phyloP scores from a whole-genome alignment of 257 asterid genomes.

The Nicotiana paniculata region DNA sequence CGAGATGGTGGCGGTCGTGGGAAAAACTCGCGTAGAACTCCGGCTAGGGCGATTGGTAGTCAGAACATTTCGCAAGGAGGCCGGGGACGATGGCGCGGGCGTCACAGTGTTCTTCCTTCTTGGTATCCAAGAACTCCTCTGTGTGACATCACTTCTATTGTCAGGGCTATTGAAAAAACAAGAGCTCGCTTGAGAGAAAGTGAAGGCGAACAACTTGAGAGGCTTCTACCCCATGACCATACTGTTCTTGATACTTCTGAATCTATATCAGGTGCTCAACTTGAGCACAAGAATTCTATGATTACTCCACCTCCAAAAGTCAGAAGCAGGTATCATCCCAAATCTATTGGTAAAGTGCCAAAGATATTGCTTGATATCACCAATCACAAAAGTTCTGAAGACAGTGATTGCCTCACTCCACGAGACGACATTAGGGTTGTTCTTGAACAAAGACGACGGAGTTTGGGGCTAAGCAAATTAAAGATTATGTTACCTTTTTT shows the following conservation, averaged over 20 bases:
- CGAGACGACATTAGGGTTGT: too few relatives aligned
- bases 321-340: conserved; percentile 23
- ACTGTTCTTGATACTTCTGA: conserved; percentile 32
- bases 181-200: conserved; percentile 43
- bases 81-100: conserved; percentile 26
- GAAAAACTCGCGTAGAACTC: too few relatives aligned
- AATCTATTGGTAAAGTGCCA: conserved; percentile 53
- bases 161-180: conserved; percentile 62
- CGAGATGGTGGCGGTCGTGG: too few relatives aligned
- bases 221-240: conserved; percentile 41
- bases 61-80: too few relatives aligned
- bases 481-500: too few relatives aligned
- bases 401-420: conserved; percentile 33
- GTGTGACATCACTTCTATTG: conserved; percentile 48
- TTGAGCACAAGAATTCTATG: conserved; percentile 39
- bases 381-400: conserved; percentile 27
- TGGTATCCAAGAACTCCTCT: conserved; percentile 76
- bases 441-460: too few relatives aligned
- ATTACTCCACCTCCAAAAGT: conserved; percentile 38
- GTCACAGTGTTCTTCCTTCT: conserved; percentile 37
- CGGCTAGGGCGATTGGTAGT: too few relatives aligned
- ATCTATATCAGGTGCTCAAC: conserved; percentile 49
- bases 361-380: conserved; percentile 61
- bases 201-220: conserved; percentile 45
- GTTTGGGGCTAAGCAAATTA: too few relatives aligned